These are phyloP conservation scores for Thalia dealbata DNA, from an alignment of 176 grass and related monocot species.

Conservation along the genomic window DNA sequence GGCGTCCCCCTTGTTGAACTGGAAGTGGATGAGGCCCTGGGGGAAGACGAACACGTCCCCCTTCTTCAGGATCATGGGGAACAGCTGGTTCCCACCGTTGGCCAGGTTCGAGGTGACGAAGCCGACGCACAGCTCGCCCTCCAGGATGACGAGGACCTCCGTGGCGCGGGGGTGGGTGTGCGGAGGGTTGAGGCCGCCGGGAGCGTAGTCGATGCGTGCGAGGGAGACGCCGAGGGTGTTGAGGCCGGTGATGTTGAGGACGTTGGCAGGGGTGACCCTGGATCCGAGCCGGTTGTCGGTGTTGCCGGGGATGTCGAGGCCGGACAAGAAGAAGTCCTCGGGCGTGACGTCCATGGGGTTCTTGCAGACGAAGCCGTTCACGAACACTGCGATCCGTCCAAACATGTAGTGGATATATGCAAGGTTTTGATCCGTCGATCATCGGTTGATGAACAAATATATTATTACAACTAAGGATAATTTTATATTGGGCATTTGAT, in stretches of 20 bases:
- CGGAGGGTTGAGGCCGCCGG: constrained; percentile 50
- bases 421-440: too few relatives aligned
- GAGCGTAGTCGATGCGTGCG: constrained; percentile 45
- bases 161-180: constrained; percentile 51
- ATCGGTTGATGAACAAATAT: too few relatives aligned
- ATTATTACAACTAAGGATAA: too few relatives aligned
- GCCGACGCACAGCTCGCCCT: constrained; percentile 43
- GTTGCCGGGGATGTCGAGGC: constrained; percentile 28
- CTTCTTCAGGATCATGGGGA: constrained; percentile 28
- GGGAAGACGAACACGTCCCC: constrained; percentile 67
- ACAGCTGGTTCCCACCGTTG: constrained; percentile 30
- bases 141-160: constrained; percentile 38
- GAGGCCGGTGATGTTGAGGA: constrained; percentile 32
- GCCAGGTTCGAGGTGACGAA: constrained; percentile 56
- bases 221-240: constrained; percentile 71
- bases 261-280: constrained; percentile 19
- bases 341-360: constrained; percentile 41
- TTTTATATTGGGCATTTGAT: too few relatives aligned
- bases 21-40: constrained; percentile 68
- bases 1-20: constrained; percentile 36
- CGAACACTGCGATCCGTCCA: constrained; percentile 29
- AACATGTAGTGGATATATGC: too few relatives aligned
- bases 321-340: constrained; percentile 39
- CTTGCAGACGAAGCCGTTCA: constrained; percentile 82
- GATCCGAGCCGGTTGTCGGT: constrained; percentile 39